Evolutionary conservation across 306 rosid genomes (phyloP).

Genomic region (Vigna trinervia): DNA sequence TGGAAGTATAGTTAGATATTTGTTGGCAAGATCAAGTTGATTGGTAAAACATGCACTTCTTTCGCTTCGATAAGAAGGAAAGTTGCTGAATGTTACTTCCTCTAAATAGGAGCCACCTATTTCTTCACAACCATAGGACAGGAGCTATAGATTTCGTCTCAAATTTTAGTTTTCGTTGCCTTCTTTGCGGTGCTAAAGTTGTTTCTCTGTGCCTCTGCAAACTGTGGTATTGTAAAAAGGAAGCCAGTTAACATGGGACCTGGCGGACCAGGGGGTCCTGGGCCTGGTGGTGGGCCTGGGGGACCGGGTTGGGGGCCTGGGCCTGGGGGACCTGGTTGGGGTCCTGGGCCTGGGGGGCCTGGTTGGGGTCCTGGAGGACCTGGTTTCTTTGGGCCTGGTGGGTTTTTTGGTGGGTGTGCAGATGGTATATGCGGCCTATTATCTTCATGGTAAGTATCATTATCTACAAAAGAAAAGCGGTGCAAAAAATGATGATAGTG

Average conservation of each 20-base stretch:
- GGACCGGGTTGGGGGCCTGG: conserved; percentile 41
- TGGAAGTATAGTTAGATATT: not conserved
- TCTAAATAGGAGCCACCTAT: conserved; percentile 5
- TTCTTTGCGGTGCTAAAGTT: not conserved
- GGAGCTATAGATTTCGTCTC: not conserved
- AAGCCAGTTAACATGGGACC: conserved; percentile 54
- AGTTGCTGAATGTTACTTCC: conserved; percentile 6
- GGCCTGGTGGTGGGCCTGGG: conserved; percentile 32
- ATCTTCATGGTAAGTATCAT: conserved; percentile 63
- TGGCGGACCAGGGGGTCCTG: conserved; percentile 47
- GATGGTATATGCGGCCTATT: conserved; percentile 62
- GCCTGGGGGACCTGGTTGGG: conserved; percentile 54
- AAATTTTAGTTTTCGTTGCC: not conserved
- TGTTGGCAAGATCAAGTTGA: not conserved
- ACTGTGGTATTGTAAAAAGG: not conserved
- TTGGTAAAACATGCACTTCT: not conserved
- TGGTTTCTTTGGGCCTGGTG: conserved; percentile 56
- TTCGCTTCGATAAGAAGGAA: conserved; percentile 34
- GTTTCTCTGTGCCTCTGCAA: not conserved
- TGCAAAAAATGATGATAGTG: not conserved
- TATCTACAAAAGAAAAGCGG: too few species aligned
- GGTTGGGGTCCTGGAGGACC: conserved; percentile 47
- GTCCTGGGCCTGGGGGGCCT: conserved; percentile 37
- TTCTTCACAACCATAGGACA: not conserved
- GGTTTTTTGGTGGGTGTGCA: conserved; percentile 68